These are phyloP conservation scores for Spirogloea muscicola DNA, from an alignment of 139 green algal species.

Conservation along the genomic window DNA sequence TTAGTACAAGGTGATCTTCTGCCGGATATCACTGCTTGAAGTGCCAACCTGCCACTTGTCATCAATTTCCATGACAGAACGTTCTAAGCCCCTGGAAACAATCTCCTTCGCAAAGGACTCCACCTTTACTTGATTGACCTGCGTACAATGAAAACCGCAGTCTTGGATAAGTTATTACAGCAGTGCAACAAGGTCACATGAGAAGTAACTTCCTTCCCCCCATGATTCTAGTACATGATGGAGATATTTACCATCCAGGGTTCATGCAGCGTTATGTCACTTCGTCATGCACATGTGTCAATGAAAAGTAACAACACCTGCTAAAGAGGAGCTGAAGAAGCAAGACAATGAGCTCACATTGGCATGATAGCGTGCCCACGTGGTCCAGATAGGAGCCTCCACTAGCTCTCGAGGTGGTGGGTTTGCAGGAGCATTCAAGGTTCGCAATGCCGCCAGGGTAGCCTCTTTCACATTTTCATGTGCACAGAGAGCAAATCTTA, in stretches of 20 bases:
- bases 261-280: too few species aligned
- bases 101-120: slow-evolving; percentile 62
- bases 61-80: slow-evolving; percentile 63
- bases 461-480: slow-evolving; percentile 53
- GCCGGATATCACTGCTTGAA: not conserved
- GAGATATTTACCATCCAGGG: too few species aligned
- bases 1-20: too few species aligned
- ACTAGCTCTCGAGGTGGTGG: slow-evolving; percentile 48
- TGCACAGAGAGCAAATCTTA: slow-evolving; percentile 37
- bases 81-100: slow-evolving; percentile 43
- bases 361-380: slow-evolving; percentile 62
- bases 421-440: slow-evolving; percentile 40
- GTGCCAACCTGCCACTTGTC: slow-evolving; percentile 56
- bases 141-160: not conserved
- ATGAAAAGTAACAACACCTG: too few species aligned
- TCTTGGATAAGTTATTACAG: not conserved
- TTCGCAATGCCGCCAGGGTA: slow-evolving; percentile 44
- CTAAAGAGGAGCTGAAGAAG: too few species aligned
- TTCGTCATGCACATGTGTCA: too few species aligned
- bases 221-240: too few species aligned
- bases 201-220: too few species aligned
- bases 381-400: slow-evolving; percentile 63
- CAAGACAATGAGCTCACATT: slow-evolving; percentile 5
- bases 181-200: too few species aligned
- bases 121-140: slow-evolving; percentile 59